Conservation (phyloP, 345 rosid species). For the Balakata baccata region DNA sequence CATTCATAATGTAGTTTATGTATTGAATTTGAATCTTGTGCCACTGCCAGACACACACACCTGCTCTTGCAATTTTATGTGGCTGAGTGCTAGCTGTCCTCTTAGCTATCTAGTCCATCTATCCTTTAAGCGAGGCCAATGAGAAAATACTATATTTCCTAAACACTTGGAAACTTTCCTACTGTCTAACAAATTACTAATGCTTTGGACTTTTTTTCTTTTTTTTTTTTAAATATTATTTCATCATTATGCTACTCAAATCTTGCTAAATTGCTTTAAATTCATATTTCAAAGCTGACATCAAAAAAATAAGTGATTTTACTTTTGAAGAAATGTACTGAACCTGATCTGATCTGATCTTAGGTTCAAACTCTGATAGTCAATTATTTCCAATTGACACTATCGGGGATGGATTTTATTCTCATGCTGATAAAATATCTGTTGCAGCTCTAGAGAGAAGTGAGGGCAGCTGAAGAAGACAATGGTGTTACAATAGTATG, state of each 20-base stretch:
- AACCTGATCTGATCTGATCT: neutral
- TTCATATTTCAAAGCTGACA: neutral
- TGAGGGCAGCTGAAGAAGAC: slow-evolving; percentile 18
- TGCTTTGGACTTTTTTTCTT: too few relatives aligned
- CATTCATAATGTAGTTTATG: neutral
- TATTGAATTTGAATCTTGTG: neutral
- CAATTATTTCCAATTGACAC: neutral
- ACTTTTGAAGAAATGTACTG: neutral
- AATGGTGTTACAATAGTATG: neutral
- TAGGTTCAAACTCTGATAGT: neutral
- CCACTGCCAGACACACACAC: neutral
- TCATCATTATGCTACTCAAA: too few relatives aligned
- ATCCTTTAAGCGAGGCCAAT: neutral
- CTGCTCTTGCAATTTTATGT: neutral
- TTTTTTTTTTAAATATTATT: too few relatives aligned
- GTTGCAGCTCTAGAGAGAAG: slow-evolving; percentile 25
- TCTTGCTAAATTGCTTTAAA: neutral
- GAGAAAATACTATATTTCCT: neutral
- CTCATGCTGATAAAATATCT: neutral
- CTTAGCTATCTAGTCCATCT: neutral
- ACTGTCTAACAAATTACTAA: neutral
- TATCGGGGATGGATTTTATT: neutral
- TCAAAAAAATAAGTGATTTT: neutral
- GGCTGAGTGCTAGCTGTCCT: neutral
- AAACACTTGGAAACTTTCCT: neutral